Evolutionary conservation across 148 eudicot genomes (phyloP), one percentile per base, ranked within the genome.

Genomic region (Heliamphora exappendiculata): DNA sequence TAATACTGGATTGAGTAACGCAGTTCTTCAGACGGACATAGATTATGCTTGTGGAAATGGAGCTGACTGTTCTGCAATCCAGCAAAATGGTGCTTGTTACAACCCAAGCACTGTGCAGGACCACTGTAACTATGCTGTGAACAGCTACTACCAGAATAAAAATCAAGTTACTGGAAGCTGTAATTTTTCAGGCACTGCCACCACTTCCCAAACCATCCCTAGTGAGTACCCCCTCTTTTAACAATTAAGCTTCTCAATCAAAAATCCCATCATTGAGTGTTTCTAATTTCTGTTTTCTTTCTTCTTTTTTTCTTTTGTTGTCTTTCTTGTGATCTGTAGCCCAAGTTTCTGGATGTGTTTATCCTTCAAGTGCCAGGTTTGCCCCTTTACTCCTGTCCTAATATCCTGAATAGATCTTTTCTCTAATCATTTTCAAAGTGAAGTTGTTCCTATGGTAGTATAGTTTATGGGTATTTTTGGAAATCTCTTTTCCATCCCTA

Each of bases 31-130:
- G 74, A 68, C 63, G 55, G 59, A 74, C 50, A 79, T 87, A 57
- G 88, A 87, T 70, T 87, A 87, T 73, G 88, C 90, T 12, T 87
- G 90, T 79, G 86, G 84, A 58, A 39, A 44, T 72, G 90, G 90
- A 71, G 90, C 84, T 58, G 86, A 83, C 59, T 87, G 90, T 68
- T 13, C 80, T 2, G 34, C 77, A 34, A 84, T 83, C 66, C 41
- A 7, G n/a, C 78, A 50, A 74, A 60, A 41, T 44, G 86, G 89
- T 5, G 53, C 74, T 50, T 86, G 89, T 57, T 86, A 70, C 36
- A 75, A 81, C 60, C 89, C 89, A 4, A 81, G 81, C 75, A 87
- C 83, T 36, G 75, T 85, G 1, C 85, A 67, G 29, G 86, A 78
- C n/a, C 90, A 87, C 78, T 85, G 86, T 36, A 76, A 79, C 64